Conservation (phyloP, 2,329 filamentous ascomycete genomes). For the Colletotrichum sp. region DNA sequence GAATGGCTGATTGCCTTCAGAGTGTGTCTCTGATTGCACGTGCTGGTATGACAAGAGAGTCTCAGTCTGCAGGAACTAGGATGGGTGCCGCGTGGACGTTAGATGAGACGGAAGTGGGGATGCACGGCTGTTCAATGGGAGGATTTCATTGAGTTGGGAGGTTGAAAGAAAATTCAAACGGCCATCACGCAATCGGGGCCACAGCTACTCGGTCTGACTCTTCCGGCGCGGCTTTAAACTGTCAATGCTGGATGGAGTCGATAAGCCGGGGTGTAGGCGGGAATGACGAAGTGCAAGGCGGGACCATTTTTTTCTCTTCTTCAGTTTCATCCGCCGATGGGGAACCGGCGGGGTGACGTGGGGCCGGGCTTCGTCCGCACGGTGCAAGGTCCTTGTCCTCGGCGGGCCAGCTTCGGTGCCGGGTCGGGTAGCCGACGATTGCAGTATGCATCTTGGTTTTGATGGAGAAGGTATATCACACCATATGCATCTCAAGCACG, state of each 20-base stretch:
- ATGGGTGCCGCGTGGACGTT: not conserved
- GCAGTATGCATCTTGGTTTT: not conserved
- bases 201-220: not conserved
- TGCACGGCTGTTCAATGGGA: not conserved
- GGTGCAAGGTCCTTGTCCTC: not conserved
- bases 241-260: not conserved
- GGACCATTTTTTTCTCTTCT: not conserved
- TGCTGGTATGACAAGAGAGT: not conserved
- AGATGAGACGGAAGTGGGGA: not conserved
- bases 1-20: not conserved
- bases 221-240: not conserved
- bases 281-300: not conserved
- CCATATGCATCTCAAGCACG: slow-evolving; percentile 1
- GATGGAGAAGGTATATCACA: not conserved
- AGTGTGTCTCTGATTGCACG: not conserved
- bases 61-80: not conserved
- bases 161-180: not conserved
- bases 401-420: not conserved
- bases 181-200: not conserved
- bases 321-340: not conserved
- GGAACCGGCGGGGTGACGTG: not conserved
- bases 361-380: not conserved
- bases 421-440: not conserved
- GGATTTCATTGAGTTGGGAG: not conserved
- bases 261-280: not conserved